Percentiles rank a stretch among this genome's conserved stretches.
These are phyloP conservation scores for Botrytis pseudocinerea DNA, from an alignment of 2,329 filamentous ascomycete species.

Conservation along the genomic window DNA sequence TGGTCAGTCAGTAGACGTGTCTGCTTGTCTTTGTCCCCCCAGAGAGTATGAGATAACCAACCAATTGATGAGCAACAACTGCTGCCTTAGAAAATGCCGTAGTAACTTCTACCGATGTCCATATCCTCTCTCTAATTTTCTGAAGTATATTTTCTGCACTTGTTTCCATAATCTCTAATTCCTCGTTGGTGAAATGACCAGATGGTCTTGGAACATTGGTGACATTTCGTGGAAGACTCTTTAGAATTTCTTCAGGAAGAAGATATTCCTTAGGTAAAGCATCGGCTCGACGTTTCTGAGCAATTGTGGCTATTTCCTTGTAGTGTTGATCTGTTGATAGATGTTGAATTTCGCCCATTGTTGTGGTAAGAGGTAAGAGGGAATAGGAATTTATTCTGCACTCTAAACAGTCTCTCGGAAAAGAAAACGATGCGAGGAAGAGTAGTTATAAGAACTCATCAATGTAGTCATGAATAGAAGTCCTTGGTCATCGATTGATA, in stretches of 20 bases:
- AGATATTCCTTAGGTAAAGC: slow-evolving; percentile 39
- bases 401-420: not conserved
- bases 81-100: slow-evolving; percentile 52
- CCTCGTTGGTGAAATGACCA: slow-evolving; percentile 19
- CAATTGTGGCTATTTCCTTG: slow-evolving; percentile 43
- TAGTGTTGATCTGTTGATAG: slow-evolving; percentile 41
- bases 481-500: not conserved
- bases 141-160: slow-evolving; percentile 34
- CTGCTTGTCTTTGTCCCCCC: not conserved
- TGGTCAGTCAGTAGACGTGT: not conserved
- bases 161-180: slow-evolving; percentile 36
- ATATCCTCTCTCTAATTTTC: slow-evolving; percentile 28
- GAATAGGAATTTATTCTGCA: no score
- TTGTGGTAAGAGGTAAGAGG: not conserved
- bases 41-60: slow-evolving; percentile 32
- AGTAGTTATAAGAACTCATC: not conserved
- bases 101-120: slow-evolving; percentile 42
- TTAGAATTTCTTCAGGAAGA: slow-evolving; percentile 32
- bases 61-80: slow-evolving; percentile 50
- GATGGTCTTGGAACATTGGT: slow-evolving; percentile 16
- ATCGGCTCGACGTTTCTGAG: slow-evolving; percentile 41
- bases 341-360: not conserved
- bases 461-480: not conserved
- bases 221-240: slow-evolving; percentile 30
- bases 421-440: not conserved